Base-by-base conservation (phyloP, 2,329 filamentous ascomycete species). In the Calonectria hawksworthii region DNA sequence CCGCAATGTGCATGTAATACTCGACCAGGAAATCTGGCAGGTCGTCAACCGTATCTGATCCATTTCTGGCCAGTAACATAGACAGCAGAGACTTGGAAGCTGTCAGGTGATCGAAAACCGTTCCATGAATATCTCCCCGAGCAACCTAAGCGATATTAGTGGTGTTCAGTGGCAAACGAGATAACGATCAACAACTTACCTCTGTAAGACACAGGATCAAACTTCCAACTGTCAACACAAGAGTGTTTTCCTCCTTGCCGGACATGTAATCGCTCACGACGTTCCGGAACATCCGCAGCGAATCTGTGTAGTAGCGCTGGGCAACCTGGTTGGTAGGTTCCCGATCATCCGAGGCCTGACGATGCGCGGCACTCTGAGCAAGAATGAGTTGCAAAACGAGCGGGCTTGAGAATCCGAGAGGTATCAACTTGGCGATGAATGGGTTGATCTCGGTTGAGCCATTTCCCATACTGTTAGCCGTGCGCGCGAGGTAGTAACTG, bases 161-260 rank as follows among this genome's bases (percentile, higher is more conserved):
- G 32, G 21, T n/a, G 28, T 14, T 18, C 34, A 4, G n/a, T 41
- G 10, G 54, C 1, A 18, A 16, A 5, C 0, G n/a, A 18, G 1
- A 26, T 7, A 13, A 6, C 14, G 26, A 4, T 2, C 38, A 9
- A 21, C 13, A 41, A 77, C 82, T 4, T 69, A 89, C 87, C 84
- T 89, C 87, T 3, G 86, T 87, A 65, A 89, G 85, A 69, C 85
- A 88, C 77, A 89, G 83, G 13, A 88, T 84, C 13, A 89, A 80
- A 38, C 86, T 87, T 4, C 86, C 87, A 14, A 88, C 83, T 0
- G 86, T 85, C 23, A 89, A 76, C 59, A 86, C 83, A 3, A 89
- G 81, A 0, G 83, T 81, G 9, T 83, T 82, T 5, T 83, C 80
- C 1, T 83, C 82, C 2, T 83, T 81, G 0, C 85, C 84, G 0